Evolutionary conservation across 805 yeast species (phyloP).

Genomic region (Candida loeiensis): DNA sequence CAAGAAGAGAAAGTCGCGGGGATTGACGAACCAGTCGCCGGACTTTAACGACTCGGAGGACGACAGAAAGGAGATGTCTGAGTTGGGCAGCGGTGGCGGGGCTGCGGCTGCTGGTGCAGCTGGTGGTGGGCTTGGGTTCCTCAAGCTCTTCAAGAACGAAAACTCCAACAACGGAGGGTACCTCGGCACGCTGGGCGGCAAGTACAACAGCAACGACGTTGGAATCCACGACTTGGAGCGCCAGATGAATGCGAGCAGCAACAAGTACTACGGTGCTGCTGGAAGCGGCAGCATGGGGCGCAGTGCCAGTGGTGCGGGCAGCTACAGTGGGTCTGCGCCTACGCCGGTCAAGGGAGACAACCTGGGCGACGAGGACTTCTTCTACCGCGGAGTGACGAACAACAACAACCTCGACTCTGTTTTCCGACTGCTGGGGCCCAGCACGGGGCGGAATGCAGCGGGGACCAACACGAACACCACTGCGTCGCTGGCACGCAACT

Average conservation of each 20-base stretch:
- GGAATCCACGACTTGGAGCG: slow-evolving; percentile 27
- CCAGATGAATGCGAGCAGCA: slow-evolving; percentile 17
- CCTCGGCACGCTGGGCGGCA: slow-evolving; percentile 6
- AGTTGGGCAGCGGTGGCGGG: slow-evolving; percentile 13
- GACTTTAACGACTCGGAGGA: slow-evolving; percentile 34
- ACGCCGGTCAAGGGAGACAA: slow-evolving; percentile 10
- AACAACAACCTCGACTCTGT: slow-evolving; percentile 41
- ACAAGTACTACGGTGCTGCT: slow-evolving; percentile 16
- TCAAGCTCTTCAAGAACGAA: slow-evolving; percentile 8
- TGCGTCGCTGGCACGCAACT: slow-evolving; percentile 17
- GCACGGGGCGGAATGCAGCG: slow-evolving; percentile 10
- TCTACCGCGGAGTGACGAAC: slow-evolving; percentile 43
- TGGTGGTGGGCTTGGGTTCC: slow-evolving; percentile 7
- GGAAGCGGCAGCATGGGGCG: slow-evolving; percentile 12
- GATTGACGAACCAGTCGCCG: slow-evolving; percentile 40
- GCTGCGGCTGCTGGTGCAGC: slow-evolving; percentile 11
- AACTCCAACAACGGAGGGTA: slow-evolving; percentile 7
- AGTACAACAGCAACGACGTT: slow-evolving; percentile 8
- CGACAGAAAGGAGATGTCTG: slow-evolving; percentile 16
- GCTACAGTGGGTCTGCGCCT: slow-evolving; percentile 10
- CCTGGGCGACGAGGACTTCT: slow-evolving; percentile 28
- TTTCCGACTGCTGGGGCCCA: slow-evolving; percentile 18
- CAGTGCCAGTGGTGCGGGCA: slow-evolving; percentile 2
- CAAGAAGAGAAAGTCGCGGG: slow-evolving; percentile 26
- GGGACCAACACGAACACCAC: slow-evolving; percentile 11